Percentiles rank a stretch among this genome's conserved stretches.
phyloP scores from a whole-genome alignment of 208 protist species.

The Crithidia bombi region DNA sequence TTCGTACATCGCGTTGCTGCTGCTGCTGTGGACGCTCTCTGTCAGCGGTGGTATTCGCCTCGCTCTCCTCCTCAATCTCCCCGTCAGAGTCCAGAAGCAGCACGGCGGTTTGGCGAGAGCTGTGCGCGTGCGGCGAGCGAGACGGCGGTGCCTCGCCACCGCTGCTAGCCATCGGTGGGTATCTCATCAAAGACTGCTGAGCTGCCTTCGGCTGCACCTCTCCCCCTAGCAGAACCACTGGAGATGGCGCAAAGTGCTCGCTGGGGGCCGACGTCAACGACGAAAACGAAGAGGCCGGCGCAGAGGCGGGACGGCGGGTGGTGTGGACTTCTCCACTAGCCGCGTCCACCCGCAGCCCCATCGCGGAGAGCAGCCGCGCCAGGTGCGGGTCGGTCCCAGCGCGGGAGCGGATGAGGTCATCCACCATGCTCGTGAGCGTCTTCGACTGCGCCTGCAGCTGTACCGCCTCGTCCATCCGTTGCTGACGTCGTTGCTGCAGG shows the following conservation, averaged over 20 bases:
- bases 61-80: background rate
- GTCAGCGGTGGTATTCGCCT: background rate
- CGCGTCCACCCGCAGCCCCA: conserved; percentile 62
- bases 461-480: conserved; percentile 30
- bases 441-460: conserved; percentile 41
- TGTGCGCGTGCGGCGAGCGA: conserved; percentile 5
- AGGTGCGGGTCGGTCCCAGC: conserved; percentile 46
- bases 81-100: conserved; percentile 35
- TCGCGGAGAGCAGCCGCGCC: conserved; percentile 51
- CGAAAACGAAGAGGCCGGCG: background rate
- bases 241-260: conserved; percentile 22
- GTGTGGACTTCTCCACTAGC: conserved; percentile 36
- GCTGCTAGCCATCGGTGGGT: background rate
- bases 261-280: background rate
- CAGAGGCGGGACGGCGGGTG: background rate
- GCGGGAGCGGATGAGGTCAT: conserved; percentile 58
- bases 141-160: background rate
- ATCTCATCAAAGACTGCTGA: background rate
- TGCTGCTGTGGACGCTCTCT: background rate
- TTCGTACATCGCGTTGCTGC: background rate
- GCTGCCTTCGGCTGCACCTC: background rate
- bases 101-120: conserved; percentile 19
- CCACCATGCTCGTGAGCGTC: conserved; percentile 62
- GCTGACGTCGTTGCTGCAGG: conserved; percentile 19
- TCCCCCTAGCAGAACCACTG: conserved; percentile 23